Percentiles rank a stretch among this genome's conserved stretches.
These are phyloP conservation scores for Penicillium polonicum DNA, from an alignment of 2,329 filamentous ascomycete genomes.

Conservation along the genomic window DNA sequence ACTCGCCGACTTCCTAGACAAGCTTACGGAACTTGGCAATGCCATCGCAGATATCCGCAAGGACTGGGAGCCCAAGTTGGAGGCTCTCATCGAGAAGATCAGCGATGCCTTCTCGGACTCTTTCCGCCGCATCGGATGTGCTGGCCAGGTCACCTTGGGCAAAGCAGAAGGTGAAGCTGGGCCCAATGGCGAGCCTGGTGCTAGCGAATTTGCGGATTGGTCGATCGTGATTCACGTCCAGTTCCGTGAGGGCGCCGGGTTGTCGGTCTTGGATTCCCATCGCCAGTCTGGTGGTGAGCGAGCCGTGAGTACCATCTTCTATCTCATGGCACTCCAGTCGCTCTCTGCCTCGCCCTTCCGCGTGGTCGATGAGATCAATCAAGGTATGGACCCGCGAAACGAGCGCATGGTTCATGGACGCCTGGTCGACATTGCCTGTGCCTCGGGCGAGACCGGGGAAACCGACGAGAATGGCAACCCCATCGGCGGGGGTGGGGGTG, in stretches of 20 bases:
- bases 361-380: constrained; percentile 98
- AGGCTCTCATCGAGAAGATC: constrained; percentile 74
- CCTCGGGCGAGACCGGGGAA: constrained; percentile 54
- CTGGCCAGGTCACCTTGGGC: constrained; percentile 82
- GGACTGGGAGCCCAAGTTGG: constrained; percentile 80
- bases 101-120: constrained; percentile 90
- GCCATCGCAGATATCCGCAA: constrained; percentile 66
- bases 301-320: constrained; percentile 96
- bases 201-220: constrained; percentile 89
- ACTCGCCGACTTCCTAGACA: constrained; percentile 54
- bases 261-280: constrained; percentile 84
- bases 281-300: constrained; percentile 95
- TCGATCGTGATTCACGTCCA: constrained; percentile 91
- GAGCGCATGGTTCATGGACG: constrained; percentile 97
- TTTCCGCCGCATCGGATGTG: constrained; percentile 90
- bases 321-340: constrained; percentile 94
- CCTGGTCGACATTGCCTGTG: constrained; percentile 95
- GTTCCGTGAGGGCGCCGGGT: constrained; percentile 81
- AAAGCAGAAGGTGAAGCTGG: constrained; percentile 57
- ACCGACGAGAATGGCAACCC: constrained; percentile 37
- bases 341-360: constrained; percentile 94
- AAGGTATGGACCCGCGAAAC: constrained; percentile 98
- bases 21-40: constrained; percentile 55
- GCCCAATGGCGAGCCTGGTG: constrained; percentile 30
- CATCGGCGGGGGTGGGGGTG: constrained; percentile 44